Percentiles rank a stretch among this genome's conserved stretches.
These are phyloP conservation scores for Sphaerostilbella broomeana DNA, from an alignment of 2,329 filamentous ascomycete genomes.

Conservation along the genomic window DNA sequence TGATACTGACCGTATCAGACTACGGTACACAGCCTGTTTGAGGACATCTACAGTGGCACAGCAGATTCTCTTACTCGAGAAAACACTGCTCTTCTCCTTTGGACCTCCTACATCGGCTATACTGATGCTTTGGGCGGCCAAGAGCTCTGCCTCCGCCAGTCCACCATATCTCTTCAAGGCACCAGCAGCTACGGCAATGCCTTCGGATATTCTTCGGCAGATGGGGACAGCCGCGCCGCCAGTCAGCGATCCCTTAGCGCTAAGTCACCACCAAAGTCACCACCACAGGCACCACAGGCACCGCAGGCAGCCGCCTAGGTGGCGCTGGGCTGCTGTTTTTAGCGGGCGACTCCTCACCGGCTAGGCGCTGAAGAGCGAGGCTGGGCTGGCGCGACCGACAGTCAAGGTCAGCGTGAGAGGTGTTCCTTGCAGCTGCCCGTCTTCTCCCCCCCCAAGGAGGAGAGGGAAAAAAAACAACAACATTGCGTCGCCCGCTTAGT, in stretches of 20 bases:
- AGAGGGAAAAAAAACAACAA: constrained; percentile 14
- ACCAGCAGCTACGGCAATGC: no score
- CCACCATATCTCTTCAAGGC: no score
- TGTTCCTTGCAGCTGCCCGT: constrained; percentile 13
- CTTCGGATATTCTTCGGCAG: constrained; percentile 8
- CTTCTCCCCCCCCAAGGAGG: background rate
- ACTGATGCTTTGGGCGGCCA: no score
- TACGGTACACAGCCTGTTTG: no score
- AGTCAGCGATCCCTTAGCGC: constrained; percentile 1
- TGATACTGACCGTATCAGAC: no score
- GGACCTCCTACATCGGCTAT: no score
- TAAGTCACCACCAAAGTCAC: background rate
- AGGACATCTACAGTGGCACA: no score
- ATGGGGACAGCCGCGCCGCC: background rate
- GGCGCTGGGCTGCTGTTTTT: background rate
- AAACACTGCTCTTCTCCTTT: no score
- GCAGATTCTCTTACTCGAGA: no score
- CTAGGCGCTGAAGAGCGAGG: background rate
- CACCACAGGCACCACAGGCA: background rate
- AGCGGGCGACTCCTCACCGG: background rate
- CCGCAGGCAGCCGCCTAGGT: background rate
- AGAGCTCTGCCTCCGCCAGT: no score
- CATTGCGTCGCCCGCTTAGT: constrained; percentile 13
- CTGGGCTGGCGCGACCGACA: background rate
- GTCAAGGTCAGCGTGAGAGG: background rate